Percentiles rank a stretch among this genome's conserved stretches.
These are phyloP conservation scores for Macroventuria anomochaeta DNA, from an alignment of 2,329 filamentous ascomycete species.

Conservation along the genomic window DNA sequence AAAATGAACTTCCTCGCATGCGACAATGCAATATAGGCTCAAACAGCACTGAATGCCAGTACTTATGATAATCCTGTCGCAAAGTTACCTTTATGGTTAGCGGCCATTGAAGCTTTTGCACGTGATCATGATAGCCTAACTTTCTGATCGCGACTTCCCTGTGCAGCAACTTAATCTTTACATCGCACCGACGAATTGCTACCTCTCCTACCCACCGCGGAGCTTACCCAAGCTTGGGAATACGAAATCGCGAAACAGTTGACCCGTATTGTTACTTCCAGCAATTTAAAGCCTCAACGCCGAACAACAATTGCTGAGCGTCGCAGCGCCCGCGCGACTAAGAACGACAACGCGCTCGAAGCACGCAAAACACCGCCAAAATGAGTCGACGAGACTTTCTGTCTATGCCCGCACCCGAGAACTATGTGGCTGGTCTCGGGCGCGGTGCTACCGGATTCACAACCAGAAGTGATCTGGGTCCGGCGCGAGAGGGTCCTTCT, in stretches of 20 bases:
- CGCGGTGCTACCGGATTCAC: slow-evolving; percentile 98
- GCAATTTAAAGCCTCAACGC: not conserved
- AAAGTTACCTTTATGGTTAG: slow-evolving; percentile 32
- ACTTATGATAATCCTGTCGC: slow-evolving; percentile 16
- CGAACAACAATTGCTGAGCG: slow-evolving; percentile 2
- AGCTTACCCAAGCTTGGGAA: not conserved
- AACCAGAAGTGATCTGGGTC: slow-evolving; percentile 93
- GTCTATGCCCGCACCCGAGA: slow-evolving; percentile 72
- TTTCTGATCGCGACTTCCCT: slow-evolving; percentile 19
- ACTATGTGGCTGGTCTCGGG: slow-evolving; percentile 88
- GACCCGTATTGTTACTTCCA: not conserved
- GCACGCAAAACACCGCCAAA: slow-evolving; percentile 24
- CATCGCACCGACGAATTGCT: not conserved
- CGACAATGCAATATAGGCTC: too few relatives aligned
- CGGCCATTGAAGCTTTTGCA: slow-evolving; percentile 13
- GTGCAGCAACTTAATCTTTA: not conserved
- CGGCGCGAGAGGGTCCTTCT: slow-evolving; percentile 91
- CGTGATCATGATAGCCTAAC: slow-evolving; percentile 29
- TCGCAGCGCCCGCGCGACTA: slow-evolving; percentile 3
- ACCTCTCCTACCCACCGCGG: too few relatives aligned
- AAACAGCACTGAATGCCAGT: not conserved
- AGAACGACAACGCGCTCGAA: not conserved
- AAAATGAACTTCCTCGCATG: too few relatives aligned
- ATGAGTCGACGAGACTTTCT: slow-evolving; percentile 85
- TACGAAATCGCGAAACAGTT: not conserved